Conservation (phyloP, 148 eudicot genomes). For the Vaccinium macrocarpon region DNA sequence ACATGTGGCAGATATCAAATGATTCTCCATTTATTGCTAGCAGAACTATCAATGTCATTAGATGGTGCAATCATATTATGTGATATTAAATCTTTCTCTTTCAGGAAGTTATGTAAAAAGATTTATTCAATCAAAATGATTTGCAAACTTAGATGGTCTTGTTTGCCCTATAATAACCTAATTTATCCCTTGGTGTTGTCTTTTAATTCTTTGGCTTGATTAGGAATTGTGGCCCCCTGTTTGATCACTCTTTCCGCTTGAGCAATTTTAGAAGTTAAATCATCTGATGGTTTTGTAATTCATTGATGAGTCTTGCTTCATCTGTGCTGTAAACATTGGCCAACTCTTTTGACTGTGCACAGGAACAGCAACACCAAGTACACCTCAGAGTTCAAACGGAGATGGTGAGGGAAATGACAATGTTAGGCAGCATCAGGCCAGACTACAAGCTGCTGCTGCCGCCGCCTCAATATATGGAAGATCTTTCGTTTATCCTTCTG, state of each 20-base stretch:
- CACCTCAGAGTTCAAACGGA: constrained; percentile 51
- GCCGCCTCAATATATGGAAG: constrained; percentile 86
- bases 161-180: background rate
- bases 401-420: constrained; percentile 35
- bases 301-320: background rate
- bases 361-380: constrained; percentile 43
- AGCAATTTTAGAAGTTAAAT: background rate
- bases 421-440: constrained; percentile 56
- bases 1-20: background rate
- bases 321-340: background rate
- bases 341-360: constrained; percentile 11
- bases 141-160: background rate
- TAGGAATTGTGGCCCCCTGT: background rate
- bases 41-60: background rate
- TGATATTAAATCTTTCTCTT: background rate
- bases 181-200: background rate
- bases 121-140: background rate
- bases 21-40: constrained; percentile 2
- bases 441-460: constrained; percentile 90
- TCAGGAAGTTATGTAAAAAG: background rate
- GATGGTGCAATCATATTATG: background rate
- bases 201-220: constrained; percentile 2
- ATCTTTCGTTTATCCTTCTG: constrained; percentile 86
- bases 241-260: background rate
- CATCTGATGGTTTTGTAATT: background rate